Evolutionary conservation across 371 early-diverging fungal species (phyloP).

Genomic region (Actinomortierella ambigua): DNA sequence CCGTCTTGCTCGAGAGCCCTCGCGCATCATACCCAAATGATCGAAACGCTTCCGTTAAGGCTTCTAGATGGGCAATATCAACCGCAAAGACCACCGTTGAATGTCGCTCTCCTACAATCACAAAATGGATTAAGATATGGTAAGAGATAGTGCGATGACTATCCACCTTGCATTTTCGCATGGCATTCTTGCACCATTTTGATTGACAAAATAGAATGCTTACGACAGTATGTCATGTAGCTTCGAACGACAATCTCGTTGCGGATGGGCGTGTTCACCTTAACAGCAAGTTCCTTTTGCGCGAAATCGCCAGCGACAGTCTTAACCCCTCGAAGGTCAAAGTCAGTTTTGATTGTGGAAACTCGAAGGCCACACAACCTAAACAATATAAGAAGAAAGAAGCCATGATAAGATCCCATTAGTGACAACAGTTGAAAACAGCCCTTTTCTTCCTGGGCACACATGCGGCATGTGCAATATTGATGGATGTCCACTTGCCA

Average conservation of each 20-base stretch:
- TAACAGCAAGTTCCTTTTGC: constrained; percentile 54
- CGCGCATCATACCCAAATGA: constrained; percentile 63
- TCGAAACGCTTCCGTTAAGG: constrained; percentile 63
- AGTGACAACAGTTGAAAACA: too few species aligned
- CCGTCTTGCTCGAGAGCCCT: constrained; percentile 69
- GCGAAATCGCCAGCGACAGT: constrained; percentile 67
- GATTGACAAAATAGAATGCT: constrained; percentile 10
- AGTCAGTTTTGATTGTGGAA: constrained; percentile 66
- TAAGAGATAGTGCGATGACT: too few species aligned
- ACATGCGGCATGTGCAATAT: too few species aligned
- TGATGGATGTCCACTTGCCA: constrained; percentile 58
- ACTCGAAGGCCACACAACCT: constrained; percentile 74
- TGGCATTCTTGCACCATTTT: too few species aligned
- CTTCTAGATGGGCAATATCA: constrained; percentile 75
- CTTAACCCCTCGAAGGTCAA: constrained; percentile 60
- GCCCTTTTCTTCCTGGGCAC: background rate
- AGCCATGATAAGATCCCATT: too few species aligned
- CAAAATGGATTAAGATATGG: too few species aligned
- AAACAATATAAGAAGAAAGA: background rate
- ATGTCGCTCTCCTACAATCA: constrained; percentile 47
- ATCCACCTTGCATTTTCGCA: too few species aligned
- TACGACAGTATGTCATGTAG: constrained; percentile 62
- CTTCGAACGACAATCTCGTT: constrained; percentile 73
- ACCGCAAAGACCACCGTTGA: constrained; percentile 90
- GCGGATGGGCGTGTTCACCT: constrained; percentile 68